These are phyloP conservation scores for Dionaea muscipula DNA, from an alignment of 179 eudicot species.

Conservation along the genomic window DNA sequence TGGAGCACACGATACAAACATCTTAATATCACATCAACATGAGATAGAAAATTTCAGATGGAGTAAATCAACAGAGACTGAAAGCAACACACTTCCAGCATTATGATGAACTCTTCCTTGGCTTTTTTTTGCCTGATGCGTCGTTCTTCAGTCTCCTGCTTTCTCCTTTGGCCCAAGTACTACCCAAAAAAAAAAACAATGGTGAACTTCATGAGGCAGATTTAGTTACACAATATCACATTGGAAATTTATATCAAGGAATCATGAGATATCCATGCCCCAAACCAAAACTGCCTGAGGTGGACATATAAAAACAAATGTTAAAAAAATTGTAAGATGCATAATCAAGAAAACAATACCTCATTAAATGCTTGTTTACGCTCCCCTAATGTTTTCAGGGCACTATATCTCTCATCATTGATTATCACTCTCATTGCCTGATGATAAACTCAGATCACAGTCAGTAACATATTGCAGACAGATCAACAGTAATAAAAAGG, in stretches of 20 bases:
- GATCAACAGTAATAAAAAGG: neutral
- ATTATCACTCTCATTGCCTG: slow-evolving; percentile 96
- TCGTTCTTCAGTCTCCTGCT: slow-evolving; percentile 87
- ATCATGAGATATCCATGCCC: too few species aligned
- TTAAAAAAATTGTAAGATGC: neutral
- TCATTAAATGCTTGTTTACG: slow-evolving; percentile 94
- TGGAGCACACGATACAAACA: slow-evolving; percentile 13
- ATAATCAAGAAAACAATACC: slow-evolving; percentile 29
- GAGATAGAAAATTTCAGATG: neutral
- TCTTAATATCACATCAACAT: slow-evolving; percentile 3
- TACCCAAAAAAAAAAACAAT: slow-evolving; percentile 1
- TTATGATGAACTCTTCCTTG: slow-evolving; percentile 72
- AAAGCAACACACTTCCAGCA: slow-evolving; percentile 70
- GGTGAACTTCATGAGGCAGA: too few species aligned
- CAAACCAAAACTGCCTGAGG: neutral
- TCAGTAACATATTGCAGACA: slow-evolving; percentile 5
- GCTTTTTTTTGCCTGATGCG: slow-evolving; percentile 85
- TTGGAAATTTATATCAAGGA: too few species aligned
- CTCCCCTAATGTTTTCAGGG: slow-evolving; percentile 85
- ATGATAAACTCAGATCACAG: slow-evolving; percentile 14
- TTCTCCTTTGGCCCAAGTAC: slow-evolving; percentile 94
- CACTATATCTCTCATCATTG: slow-evolving; percentile 84
- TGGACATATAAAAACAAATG: slow-evolving; percentile 4
- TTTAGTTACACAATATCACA: too few species aligned
- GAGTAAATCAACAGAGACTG: neutral